Base-by-base conservation (phyloP, 352 stramenopile genomes). In the Phytophthora melonis region DNA sequence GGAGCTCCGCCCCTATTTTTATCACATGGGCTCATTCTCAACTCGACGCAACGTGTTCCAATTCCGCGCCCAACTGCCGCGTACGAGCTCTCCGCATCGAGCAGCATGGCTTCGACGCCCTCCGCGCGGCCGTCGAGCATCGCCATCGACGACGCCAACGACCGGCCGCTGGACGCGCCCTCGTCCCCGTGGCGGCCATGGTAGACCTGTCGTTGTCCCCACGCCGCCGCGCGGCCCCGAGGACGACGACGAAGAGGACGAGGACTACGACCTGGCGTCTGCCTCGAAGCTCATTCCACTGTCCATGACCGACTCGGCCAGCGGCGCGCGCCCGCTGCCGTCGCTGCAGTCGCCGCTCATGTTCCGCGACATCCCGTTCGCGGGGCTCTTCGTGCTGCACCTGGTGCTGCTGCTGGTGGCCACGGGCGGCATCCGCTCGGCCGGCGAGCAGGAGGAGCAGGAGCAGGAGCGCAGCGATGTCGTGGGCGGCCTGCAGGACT, bases 261-360 rank as follows among this genome's bases (percentile, higher is more conserved):
- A 78, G 8, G 59, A 73, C 27, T 68, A 77, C 60, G 64, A 81
- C 45, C 56, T 77, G 45, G 67, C 72, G 14, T 79, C 72, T 13
- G 76, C 70, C 14, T 79, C 81, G 50, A 86, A 82, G 27, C 77
- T 93, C 53, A 90, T 93, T 34, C 84, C 86, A 64, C 74, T 91
- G 57, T 84, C 87, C 64, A 90, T 92, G 81, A 92, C 83, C 14
- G 83, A 91, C 78, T 87, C 81, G 45, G 80, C 75, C 55, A 85
- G 74, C 32, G 84, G 84, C 54, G 63, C 75, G 57, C 88, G 87
- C 1, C 86, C 86, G 45, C 72, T 93, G 61, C 86, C 87, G 43
- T 92, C 86, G 61, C 80, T 93, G 19, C 76, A 90, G 36, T 74
- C 75, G 10, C 84, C 86, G 25, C 78, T 89, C 39, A 87, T 85